These are phyloP conservation scores for Mycena latifolia DNA, from an alignment of 768 basidiomycete species.

Conservation along the genomic window DNA sequence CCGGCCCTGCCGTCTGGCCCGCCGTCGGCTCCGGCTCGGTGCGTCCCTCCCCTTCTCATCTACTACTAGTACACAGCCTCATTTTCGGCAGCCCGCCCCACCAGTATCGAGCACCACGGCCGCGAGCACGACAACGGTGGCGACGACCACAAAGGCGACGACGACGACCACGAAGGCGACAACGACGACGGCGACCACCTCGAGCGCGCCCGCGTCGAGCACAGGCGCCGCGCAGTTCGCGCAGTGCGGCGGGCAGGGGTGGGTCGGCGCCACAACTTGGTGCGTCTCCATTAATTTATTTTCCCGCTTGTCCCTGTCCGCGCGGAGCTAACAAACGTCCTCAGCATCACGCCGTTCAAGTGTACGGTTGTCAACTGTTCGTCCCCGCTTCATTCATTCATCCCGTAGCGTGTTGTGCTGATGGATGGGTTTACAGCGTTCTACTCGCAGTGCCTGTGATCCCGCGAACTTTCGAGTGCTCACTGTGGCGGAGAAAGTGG, in stretches of 20 bases:
- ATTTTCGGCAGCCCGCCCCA: not conserved
- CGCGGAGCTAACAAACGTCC: no score
- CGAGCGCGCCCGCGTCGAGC: not conserved
- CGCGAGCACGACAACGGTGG: not conserved
- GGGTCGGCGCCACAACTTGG: constrained; percentile 16
- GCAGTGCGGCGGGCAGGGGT: constrained; percentile 20
- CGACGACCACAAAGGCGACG: not conserved
- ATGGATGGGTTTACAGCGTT: not conserved
- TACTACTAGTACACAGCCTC: not conserved
- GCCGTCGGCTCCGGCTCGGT: constrained; percentile 19
- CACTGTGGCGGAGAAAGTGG: no score
- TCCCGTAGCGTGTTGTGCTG: not conserved
- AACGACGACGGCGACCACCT: not conserved
- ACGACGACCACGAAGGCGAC: not conserved
- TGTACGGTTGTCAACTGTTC: not conserved
- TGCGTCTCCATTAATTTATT: not conserved
- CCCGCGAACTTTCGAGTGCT: no score
- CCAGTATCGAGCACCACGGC: not conserved
- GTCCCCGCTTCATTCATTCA: no score
- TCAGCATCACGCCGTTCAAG: constrained; percentile 11
- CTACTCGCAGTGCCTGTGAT: constrained; percentile 16
- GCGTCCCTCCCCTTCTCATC: not conserved
- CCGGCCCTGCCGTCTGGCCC: constrained; percentile 27
- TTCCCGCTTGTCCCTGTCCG: no score
- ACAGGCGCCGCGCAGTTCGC: constrained; percentile 5